Base-by-base conservation (phyloP, 495 filamentous ascomycete species). In the Penicillium cosmopolitanum region DNA sequence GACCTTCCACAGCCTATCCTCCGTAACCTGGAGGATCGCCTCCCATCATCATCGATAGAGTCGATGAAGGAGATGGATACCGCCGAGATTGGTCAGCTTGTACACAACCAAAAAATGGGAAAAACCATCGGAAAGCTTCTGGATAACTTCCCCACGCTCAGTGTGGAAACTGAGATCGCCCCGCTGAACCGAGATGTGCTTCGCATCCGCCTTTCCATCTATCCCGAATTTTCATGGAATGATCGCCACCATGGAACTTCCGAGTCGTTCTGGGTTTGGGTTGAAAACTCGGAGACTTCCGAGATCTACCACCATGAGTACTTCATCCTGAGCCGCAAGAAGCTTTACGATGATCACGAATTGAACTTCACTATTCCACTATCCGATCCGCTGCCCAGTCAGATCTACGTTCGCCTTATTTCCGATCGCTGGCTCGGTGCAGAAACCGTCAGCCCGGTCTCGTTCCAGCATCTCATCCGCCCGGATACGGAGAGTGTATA, bases 231-330 rank as follows among this genome's bases (percentile, higher is more conserved):
- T 71, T 82, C 78, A 12, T 99, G 95, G 95, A 97, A 96, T 61
- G 96, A 99, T 61, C 87, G 87, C n/a, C 83, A 97, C 51, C 91
- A 99, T 72, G 96, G 96, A 3, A 88, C 85, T 5, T 96, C 94
- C 2, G 95, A 99, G 68, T 93, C 92, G 18, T 99, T 95, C 74
- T 98, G 93, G 86, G 88, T 98, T 50, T 98, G 96, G 96, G 94
- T 98, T 15, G 95, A 99, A 74, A 96, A 98, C 67, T 97, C 94
- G 0, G 96, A 98, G 65, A 96, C 93, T 0, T 94, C 91, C 2
- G 93, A 98, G 69, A 97, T 99, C 38, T 99, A 96, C 64, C 95
- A 99, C 66, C 92, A 97, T 57, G 95, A 99, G 71, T 97, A 89
- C 72, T 98, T 98, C 76, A 91, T 99, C 51, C 81, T 99, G 6